Evolutionary conservation across 2,329 filamentous ascomycete genomes (phyloP).

Genomic region (Curvularia sp.): DNA sequence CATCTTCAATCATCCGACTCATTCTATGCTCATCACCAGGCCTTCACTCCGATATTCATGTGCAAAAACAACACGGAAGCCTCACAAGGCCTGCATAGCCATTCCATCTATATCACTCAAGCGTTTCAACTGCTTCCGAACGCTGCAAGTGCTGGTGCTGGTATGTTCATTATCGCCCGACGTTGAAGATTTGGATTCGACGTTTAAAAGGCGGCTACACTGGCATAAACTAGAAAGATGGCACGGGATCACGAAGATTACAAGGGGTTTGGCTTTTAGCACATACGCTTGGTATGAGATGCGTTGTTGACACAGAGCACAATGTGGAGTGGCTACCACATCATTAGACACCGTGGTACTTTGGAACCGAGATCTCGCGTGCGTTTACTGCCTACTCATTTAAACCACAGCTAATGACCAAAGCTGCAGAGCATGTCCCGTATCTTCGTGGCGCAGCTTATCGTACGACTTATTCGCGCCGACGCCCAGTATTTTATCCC

Average conservation of each 20-base stretch:
- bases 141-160: neutral
- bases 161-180: too few species aligned
- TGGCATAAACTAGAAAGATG: too few species aligned
- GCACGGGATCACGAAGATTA: neutral
- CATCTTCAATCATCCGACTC: neutral
- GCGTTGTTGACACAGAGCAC: neutral
- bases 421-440: neutral
- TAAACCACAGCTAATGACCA: neutral
- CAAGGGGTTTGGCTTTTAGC: neutral
- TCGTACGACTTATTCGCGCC: neutral
- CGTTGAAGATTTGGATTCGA: too few species aligned
- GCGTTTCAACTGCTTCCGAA: neutral
- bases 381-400: neutral
- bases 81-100: neutral
- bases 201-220: neutral
- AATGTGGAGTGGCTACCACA: neutral
- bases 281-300: neutral
- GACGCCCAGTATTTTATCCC: neutral
- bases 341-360: neutral
- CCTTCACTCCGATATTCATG: neutral
- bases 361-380: neutral
- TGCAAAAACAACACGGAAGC: neutral
- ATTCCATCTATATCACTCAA: neutral
- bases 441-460: constrained; percentile 4
- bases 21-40: neutral